Evolutionary conservation across 768 basidiomycete species (phyloP), one percentile per base, ranked within the genome.

Genomic region (Mycena indigotica): DNA sequence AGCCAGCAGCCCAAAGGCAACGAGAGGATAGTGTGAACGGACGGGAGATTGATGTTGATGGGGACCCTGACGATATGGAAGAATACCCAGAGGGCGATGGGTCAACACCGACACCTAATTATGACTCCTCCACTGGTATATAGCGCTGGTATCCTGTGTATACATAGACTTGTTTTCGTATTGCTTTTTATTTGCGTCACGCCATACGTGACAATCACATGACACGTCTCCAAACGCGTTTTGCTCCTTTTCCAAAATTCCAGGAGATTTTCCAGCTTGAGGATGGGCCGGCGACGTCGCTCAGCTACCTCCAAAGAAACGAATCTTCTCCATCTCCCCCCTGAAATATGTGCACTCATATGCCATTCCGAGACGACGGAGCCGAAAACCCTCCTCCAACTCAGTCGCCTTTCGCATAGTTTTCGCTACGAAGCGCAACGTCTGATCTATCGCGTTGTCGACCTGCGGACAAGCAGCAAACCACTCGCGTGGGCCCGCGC

Each of bases 11-110:
- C 8, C 32, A 35, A 17, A 35, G 32, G 32, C 32, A 35, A 17
- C 32, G 32, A 35, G 32, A 35, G 8, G 32, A 35, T 17, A 35
- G 32, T 17, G 32, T 35, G 10, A 35, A 17, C 32, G n/a, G n/a
- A n/a, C n/a, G 17, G 1, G 19, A 38, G 5, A 52, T 44, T 15
- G 55, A 57, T 25, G 55, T 57, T 13, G 59, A 56, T 19, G 55
- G 23, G 35, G 38, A 52, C n/a, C 38, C 35, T 3, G 54, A 40
- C 2, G 55, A 57, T 39, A 26, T 21, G 19, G 59, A 56, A n/a
- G n/a, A n/a, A n/a, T n/a, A n/a, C n/a, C n/a, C n/a, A n/a, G n/a
- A n/a, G n/a, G n/a, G n/a, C n/a, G n/a, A n/a, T n/a, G n/a, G n/a
- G n/a, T n/a, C n/a, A n/a, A n/a, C n/a, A n/a, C n/a, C n/a, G n/a